Percentiles rank a stretch among this genome's conserved stretches.
phyloP scores from a whole-genome alignment of 2,329 filamentous ascomycete species.

The Didymellaceae sp. region DNA sequence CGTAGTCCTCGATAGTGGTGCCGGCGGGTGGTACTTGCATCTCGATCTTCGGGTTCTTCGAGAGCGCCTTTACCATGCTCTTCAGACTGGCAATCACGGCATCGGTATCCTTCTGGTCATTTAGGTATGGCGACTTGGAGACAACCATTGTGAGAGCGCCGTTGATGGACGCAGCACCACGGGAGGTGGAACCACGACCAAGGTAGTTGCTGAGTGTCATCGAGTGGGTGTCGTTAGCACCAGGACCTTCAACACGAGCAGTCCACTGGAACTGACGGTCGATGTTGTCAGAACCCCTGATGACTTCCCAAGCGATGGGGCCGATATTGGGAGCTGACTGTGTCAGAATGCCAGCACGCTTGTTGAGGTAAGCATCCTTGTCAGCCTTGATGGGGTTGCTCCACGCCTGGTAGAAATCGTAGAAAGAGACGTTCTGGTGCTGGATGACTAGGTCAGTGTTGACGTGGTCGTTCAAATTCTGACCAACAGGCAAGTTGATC shows the following conservation, averaged over 20 bases:
- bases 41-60: constrained; percentile 61
- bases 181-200: constrained; percentile 67
- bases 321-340: constrained; percentile 72
- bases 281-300: constrained; percentile 63
- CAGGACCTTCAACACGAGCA: constrained; percentile 65
- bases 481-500: constrained; percentile 60
- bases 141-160: constrained; percentile 64
- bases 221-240: constrained; percentile 47
- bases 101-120: constrained; percentile 63
- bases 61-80: constrained; percentile 63
- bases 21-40: constrained; percentile 60
- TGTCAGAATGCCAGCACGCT: constrained; percentile 65
- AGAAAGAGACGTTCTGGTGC: constrained; percentile 62
- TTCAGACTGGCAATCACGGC: constrained; percentile 71
- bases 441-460: constrained; percentile 63
- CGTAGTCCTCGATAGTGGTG: constrained; percentile 62
- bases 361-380: constrained; percentile 51
- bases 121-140: constrained; percentile 65
- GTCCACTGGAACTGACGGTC: constrained; percentile 71
- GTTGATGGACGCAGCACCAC: constrained; percentile 67
- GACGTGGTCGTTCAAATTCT: constrained; percentile 60
- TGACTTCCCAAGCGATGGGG: constrained; percentile 67
- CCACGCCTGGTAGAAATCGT: constrained; percentile 71
- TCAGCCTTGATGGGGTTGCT: constrained; percentile 51
- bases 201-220: constrained; percentile 63